phyloP scores from a whole-genome alignment of 78 protist species.

The Planoprotostelium fungivorum region DNA sequence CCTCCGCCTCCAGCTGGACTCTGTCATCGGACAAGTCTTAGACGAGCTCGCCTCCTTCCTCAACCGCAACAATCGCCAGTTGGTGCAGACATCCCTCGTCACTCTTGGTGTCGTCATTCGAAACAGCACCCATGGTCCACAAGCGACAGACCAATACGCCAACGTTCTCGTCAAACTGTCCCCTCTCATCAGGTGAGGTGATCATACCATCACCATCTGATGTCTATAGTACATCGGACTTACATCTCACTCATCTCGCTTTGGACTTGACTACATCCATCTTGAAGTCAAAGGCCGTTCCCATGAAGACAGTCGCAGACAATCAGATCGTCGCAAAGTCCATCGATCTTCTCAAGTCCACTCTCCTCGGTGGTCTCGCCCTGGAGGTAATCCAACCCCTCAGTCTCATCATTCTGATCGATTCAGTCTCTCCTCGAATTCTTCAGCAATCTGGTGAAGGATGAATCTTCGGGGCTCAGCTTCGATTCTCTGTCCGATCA shows the following conservation, averaged over 20 bases:
- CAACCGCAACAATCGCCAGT: constrained; percentile 32
- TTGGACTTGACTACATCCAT: constrained; percentile 29
- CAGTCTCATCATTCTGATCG: not conserved
- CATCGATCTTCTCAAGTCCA: constrained; percentile 35
- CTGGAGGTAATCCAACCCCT: constrained; percentile 12
- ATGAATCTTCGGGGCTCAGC: constrained; percentile 19
- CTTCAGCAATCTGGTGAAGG: constrained; percentile 32
- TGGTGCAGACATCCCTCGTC: constrained; percentile 39
- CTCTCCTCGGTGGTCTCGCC: constrained; percentile 86
- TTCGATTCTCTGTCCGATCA: constrained; percentile 7
- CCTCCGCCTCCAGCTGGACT: not conserved
- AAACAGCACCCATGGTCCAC: constrained; percentile 1
- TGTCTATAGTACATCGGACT: constrained; percentile 75
- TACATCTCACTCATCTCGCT: constrained; percentile 68
- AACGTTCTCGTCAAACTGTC: constrained; percentile 25
- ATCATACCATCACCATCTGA: no score
- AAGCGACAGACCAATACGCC: not conserved
- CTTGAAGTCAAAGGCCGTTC: constrained; percentile 4
- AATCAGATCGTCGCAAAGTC: constrained; percentile 38
- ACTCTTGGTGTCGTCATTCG: constrained; percentile 28
- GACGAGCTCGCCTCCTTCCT: not conserved
- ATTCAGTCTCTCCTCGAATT: constrained; percentile 28
- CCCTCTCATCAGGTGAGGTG: constrained; percentile 14
- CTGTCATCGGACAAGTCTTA: not conserved
- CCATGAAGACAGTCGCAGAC: constrained; percentile 12